A percentile compares a stretch with the other conserved stretches of the same genome.
phyloP scores from a whole-genome alignment of 306 rosid species.

The apple (Malus domestica) region ASM211411v1 NC_041791.1:37314501-37315000 shows the following conservation, averaged over 20 bases:
- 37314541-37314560: constrained; percentile 94
- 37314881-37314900: constrained; percentile 43
- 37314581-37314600: constrained; percentile 84
- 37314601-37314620: constrained; percentile 85
- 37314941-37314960: constrained; percentile 55
- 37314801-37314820: constrained; percentile 61
- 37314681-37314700: constrained; percentile 11
- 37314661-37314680: constrained; percentile 18
- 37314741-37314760: constrained; percentile 88
- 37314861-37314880: background rate
- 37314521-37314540: constrained; percentile 24
- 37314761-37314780: constrained; percentile 84
- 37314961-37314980: constrained; percentile 84
- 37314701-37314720: background rate
- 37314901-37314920: constrained; percentile 47
- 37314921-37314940: constrained; percentile 52
- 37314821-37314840: constrained; percentile 51
- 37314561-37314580: constrained; percentile 77
- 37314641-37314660: constrained; percentile 76
- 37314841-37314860: constrained; percentile 8
- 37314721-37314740: constrained; percentile 57
- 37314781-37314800: constrained; percentile 52
- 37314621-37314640: constrained; percentile 50
- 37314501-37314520: constrained; percentile 3
- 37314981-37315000: constrained; percentile 84